These are phyloP conservation scores for Acanthamoeba healyi DNA, from an alignment of 208 protist species.

Conservation along the genomic window DNA sequence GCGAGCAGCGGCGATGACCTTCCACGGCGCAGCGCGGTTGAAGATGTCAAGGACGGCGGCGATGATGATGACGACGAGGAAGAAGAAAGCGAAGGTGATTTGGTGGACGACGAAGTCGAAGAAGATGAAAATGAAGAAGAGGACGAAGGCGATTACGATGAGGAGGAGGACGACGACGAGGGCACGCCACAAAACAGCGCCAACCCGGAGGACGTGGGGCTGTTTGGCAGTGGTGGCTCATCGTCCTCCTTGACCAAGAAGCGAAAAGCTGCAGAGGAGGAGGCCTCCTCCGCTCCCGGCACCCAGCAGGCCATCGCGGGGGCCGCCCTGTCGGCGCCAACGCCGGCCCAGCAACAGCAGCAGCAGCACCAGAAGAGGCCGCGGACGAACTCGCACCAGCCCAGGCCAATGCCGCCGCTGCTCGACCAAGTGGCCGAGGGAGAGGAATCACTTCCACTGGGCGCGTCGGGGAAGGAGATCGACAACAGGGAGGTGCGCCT, in stretches of 20 bases:
- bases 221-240: background rate
- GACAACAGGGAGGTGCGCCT: background rate
- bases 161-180: background rate
- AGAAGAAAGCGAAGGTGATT: too few relatives aligned
- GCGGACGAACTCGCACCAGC: background rate
- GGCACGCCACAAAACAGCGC: background rate
- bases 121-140: background rate
- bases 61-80: background rate
- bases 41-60: background rate
- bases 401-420: background rate
- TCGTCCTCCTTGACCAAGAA: background rate
- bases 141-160: background rate
- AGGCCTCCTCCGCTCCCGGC: too few relatives aligned
- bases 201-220: background rate
- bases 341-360: background rate
- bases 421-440: background rate
- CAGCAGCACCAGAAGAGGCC: background rate
- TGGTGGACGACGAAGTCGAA: background rate
- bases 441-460: background rate
- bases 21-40: background rate
- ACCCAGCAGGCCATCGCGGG: background rate
- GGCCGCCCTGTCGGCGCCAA: background rate
- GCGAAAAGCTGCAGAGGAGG: background rate
- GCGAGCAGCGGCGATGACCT: background rate
- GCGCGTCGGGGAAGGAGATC: slow-evolving; percentile 14